phyloP scores from a whole-genome alignment of 2,329 filamentous ascomycete genomes.

The Thelonectria olida region DNA sequence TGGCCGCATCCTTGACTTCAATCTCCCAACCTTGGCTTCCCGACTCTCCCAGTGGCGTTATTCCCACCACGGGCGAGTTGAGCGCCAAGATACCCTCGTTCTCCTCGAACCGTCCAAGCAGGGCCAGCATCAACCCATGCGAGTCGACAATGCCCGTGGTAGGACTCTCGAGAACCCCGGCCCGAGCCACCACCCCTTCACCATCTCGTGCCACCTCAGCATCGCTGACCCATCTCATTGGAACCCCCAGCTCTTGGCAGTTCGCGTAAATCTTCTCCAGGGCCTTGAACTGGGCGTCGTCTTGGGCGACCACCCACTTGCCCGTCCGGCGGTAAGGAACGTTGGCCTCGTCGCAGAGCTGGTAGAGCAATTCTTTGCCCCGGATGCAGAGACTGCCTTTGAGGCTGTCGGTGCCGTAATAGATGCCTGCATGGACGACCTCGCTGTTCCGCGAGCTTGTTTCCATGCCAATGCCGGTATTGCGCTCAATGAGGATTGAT shows the following conservation, averaged over 20 bases:
- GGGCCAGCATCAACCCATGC: constrained; percentile 83
- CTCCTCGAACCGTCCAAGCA: constrained; percentile 82
- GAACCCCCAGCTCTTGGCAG: constrained; percentile 61
- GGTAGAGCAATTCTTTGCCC: constrained; percentile 82
- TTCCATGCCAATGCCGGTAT: constrained; percentile 80
- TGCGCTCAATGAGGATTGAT: constrained; percentile 84
- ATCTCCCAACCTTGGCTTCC: constrained; percentile 77
- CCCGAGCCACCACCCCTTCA: constrained; percentile 76
- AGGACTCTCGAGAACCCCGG: constrained; percentile 74
- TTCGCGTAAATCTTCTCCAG: constrained; percentile 62
- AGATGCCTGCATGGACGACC: constrained; percentile 95
- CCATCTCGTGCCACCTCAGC: constrained; percentile 73
- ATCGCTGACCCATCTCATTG: constrained; percentile 73
- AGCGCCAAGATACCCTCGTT: constrained; percentile 80
- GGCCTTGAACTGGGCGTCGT: constrained; percentile 70
- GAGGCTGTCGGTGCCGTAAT: constrained; percentile 81
- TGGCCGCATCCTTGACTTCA: constrained; percentile 57
- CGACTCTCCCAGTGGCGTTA: constrained; percentile 60
- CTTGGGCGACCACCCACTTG: constrained; percentile 97
- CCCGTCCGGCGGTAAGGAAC: constrained; percentile 80
- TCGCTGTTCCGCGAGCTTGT: constrained; percentile 92
- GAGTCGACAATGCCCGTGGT: constrained; percentile 92
- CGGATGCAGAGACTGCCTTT: constrained; percentile 86
- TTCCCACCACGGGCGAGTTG: constrained; percentile 68
- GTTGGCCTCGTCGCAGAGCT: constrained; percentile 71